Base-by-base conservation (phyloP, 495 filamentous ascomycete genomes). In the Cudoniella acicularis region DNA sequence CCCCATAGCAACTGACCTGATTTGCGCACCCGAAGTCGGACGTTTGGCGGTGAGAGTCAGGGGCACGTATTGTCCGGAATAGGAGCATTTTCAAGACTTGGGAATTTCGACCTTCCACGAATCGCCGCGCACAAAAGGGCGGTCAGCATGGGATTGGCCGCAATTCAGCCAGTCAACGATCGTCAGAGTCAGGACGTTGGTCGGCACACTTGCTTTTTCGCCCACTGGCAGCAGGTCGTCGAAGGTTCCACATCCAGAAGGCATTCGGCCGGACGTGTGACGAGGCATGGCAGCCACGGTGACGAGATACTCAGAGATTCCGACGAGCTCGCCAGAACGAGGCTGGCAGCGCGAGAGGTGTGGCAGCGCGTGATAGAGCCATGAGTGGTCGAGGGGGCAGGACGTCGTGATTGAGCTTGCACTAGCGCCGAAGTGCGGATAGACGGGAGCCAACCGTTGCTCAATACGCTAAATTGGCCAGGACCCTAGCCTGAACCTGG, bases 91-190 rank as follows among this genome's bases (percentile, higher is more conserved):
- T 47, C 43, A 47, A 4, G 16, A 47, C 43, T 57, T 59, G 54
- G 20, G 45, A 52, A 56, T 59, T 27, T 59, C 52, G 42, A 43
- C 1, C 13, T 21, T 59, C 51, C 9, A 43, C 61, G 56, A 64
- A 64, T 64, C 56, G 61, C 57, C 48, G 20, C 51, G 61, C 56
- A 52, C 42, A 27, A 64, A 64, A 56, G 26, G 57, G 61, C 61
- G 61, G 61, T 64, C 61, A 56, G 49, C 13, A 41, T 2, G 3
- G 51, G 56, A 64, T 60, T 60, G 61, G 57, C 26, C 40, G 41
- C 24, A 16, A 52, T 17, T 21, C 18, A 20, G 49, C 43, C 43
- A 47, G 43, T 47, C 16, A 47, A 47, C 16, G 20, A n/a, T 21
- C 9, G 36, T 41, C 36, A 9, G 36, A 61, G 49, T 53, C 11